Percentiles rank a stretch among this genome's conserved stretches.
Conservation (phyloP, 208 protist species). For the Strigomonas oncopelti region DNA sequence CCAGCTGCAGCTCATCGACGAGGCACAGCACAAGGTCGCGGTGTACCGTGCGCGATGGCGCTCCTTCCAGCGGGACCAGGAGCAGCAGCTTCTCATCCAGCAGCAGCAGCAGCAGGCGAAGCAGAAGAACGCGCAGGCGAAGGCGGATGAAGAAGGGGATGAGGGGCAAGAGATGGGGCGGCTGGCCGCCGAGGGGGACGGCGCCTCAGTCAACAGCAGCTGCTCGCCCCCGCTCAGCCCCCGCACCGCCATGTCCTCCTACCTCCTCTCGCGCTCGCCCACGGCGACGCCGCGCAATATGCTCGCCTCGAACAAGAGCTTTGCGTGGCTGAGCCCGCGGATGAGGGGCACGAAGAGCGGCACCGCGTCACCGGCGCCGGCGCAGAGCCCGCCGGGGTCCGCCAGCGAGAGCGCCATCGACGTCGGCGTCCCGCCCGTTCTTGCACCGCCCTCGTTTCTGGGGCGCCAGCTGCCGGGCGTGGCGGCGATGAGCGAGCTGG, state of each 20-base stretch:
- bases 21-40: conserved; percentile 30
- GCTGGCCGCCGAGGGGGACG: too few relatives aligned
- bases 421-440: background rate
- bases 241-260: background rate
- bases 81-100: conserved; percentile 1
- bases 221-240: background rate
- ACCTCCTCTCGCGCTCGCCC: background rate
- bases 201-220: background rate
- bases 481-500: background rate
- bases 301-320: background rate
- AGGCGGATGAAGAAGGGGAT: too few relatives aligned
- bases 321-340: background rate
- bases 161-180: background rate
- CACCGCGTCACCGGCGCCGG: background rate
- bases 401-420: background rate
- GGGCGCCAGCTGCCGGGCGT: background rate
- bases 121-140: too few relatives aligned
- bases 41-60: conserved; percentile 42
- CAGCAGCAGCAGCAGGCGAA: conserved; percentile 6
- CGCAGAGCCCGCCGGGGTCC: background rate
- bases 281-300: background rate
- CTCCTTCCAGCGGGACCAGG: background rate
- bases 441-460: background rate
- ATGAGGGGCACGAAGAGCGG: background rate
- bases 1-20: conserved; percentile 66